Conservation (phyloP, 139 green algal species). For the Chlamydomonas incerta region DNA sequence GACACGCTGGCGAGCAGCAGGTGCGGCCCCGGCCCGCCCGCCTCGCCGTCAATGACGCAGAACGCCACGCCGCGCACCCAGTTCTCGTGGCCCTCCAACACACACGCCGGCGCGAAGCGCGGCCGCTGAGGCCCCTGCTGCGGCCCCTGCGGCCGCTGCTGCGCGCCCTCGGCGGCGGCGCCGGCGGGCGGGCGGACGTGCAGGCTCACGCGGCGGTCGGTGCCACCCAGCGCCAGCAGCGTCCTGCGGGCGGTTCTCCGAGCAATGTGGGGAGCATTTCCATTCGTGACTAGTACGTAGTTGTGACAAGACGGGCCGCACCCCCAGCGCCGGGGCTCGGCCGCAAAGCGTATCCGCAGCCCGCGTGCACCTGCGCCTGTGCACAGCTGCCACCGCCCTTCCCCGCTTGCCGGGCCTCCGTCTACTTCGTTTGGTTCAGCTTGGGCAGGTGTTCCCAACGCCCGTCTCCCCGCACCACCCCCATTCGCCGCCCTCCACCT, state of each 20-base stretch:
- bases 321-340: too few relatives aligned
- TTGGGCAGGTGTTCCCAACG: background rate
- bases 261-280: too few relatives aligned
- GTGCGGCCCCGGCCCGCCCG: conserved; percentile 19
- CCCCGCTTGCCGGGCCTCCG: too few relatives aligned
- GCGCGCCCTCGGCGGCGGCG: background rate
- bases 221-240: conserved; percentile 82
- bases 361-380: too few relatives aligned
- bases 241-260: conserved; percentile 63
- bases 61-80: conserved; percentile 88
- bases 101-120: conserved; percentile 63
- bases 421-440: too few relatives aligned
- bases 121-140: too few relatives aligned
- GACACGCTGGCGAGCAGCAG: conserved; percentile 91
- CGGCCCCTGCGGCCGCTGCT: too few relatives aligned
- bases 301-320: too few relatives aligned
- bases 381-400: too few relatives aligned
- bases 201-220: conserved; percentile 75
- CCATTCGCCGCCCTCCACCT: background rate
- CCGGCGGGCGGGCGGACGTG: conserved; percentile 53
- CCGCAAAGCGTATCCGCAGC: too few relatives aligned
- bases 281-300: too few relatives aligned
- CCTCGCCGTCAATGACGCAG: conserved; percentile 39
- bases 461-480: background rate
- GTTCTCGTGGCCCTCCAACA: conserved; percentile 85